These are phyloP conservation scores for Skeletonema costatum DNA, from an alignment of 108 stramenopile genomes.

Conservation along the genomic window DNA sequence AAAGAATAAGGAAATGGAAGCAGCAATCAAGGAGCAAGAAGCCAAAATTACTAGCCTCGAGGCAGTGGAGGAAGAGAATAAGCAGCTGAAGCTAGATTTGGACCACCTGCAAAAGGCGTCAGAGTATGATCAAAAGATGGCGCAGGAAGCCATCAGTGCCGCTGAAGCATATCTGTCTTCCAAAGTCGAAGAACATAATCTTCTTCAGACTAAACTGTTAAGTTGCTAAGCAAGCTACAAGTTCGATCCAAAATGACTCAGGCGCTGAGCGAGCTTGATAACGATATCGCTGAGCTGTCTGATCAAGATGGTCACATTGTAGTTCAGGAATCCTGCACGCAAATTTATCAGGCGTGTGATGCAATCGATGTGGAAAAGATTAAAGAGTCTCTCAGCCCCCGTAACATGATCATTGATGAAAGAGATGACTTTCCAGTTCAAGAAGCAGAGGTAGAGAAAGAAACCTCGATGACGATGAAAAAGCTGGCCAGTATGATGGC, in stretches of 20 bases:
- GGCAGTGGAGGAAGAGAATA: conserved; percentile 6
- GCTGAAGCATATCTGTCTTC: neutral
- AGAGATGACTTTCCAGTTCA: neutral
- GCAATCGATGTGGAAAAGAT: neutral
- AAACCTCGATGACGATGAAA: neutral
- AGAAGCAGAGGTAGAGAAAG: neutral
- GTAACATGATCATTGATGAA: neutral
- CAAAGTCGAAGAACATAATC: neutral
- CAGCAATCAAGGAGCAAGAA: neutral
- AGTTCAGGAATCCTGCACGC: neutral
- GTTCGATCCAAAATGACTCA: neutral
- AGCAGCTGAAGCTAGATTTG: neutral
- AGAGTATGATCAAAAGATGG: neutral
- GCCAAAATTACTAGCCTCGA: neutral
- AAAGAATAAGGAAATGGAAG: neutral
- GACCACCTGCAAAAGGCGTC: neutral
- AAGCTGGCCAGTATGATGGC: neutral
- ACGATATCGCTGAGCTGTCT: neutral
- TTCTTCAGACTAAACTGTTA: neutral
- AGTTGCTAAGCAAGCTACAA: neutral
- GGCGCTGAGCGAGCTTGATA: neutral
- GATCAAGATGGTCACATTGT: neutral
- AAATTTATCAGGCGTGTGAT: too few relatives aligned
- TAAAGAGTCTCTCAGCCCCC: neutral
- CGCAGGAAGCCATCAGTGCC: neutral